A percentile compares a stretch with the other conserved stretches of the same genome.
phyloP scores from a whole-genome alignment of 805 yeast species.

The Candida railenensis region DNA sequence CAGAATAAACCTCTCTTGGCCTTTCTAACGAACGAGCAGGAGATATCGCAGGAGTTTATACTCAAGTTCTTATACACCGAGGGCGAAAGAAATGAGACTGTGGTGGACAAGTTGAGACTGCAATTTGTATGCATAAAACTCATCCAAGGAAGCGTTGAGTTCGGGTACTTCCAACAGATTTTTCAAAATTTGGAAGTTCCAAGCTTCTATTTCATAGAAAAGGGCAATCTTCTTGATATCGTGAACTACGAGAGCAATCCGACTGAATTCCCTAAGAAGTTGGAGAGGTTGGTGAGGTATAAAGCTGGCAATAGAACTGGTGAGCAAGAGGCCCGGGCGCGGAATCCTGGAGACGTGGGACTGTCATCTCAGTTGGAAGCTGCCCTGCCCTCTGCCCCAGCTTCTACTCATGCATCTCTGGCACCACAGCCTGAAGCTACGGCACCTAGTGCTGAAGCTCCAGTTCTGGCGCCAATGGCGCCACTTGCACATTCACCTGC shows the following conservation, averaged over 20 bases:
- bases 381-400: no score
- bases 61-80: constrained; percentile 10
- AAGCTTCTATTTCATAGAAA: constrained; percentile 52
- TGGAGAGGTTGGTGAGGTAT: constrained; percentile 10
- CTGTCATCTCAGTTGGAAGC: no score
- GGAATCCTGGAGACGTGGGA: no score
- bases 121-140: constrained; percentile 18
- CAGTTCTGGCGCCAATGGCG: background rate
- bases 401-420: background rate
- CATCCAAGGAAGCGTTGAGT: constrained; percentile 17
- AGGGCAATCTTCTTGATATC: constrained; percentile 46
- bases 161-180: constrained; percentile 47
- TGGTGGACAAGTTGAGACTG: constrained; percentile 1
- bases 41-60: constrained; percentile 12
- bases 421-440: background rate
- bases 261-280: constrained; percentile 24
- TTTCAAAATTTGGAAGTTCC: constrained; percentile 54
- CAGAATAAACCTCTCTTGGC: constrained; percentile 23
- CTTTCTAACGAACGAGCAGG: constrained; percentile 15
- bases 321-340: no score
- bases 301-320: background rate
- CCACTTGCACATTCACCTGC: background rate
- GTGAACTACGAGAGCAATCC: constrained; percentile 31
- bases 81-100: constrained; percentile 3
- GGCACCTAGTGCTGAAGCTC: background rate